Percentiles rank a stretch among this genome's conserved stretches.
Conservation (phyloP, 257 asterid genomes). For the Verbascum thapsus region DNA sequence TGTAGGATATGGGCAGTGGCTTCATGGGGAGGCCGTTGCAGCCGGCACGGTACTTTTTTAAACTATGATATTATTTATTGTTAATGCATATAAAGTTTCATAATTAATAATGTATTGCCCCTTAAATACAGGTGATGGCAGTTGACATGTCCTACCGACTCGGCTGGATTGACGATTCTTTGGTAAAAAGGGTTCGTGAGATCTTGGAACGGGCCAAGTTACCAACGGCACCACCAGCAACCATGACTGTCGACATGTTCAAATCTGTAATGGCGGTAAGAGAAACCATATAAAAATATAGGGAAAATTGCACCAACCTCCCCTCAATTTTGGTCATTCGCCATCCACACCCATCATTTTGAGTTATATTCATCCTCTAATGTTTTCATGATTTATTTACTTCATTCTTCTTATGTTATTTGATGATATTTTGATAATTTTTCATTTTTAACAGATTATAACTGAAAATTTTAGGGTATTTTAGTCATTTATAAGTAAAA, state of each 20-base stretch:
- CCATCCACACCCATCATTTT: too few relatives aligned
- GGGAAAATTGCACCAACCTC: too few relatives aligned
- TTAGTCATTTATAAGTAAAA: too few relatives aligned
- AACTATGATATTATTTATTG: not conserved
- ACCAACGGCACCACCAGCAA: conserved; percentile 85
- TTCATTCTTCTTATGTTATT: too few relatives aligned
- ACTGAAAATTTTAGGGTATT: too few relatives aligned
- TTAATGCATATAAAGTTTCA: not conserved
- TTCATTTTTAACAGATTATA: too few relatives aligned
- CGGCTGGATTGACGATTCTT: conserved; percentile 90
- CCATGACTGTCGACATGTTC: conserved; percentile 83
- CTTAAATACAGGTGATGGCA: conserved; percentile 79
- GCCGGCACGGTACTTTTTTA: conserved; percentile 77
- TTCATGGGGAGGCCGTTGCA: conserved; percentile 99
- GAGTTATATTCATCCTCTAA: too few relatives aligned
- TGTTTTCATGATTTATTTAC: too few relatives aligned
- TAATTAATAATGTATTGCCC: conserved; percentile 16
- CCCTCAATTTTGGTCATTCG: too few relatives aligned
- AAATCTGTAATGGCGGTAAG: conserved; percentile 98
- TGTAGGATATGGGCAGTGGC: conserved; percentile 91
- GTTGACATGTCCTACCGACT: conserved; percentile 92
- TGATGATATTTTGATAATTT: too few relatives aligned
- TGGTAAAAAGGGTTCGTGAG: conserved; percentile 67
- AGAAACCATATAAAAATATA: too few relatives aligned
- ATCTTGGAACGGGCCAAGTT: conserved; percentile 73